These are phyloP conservation scores for Ulota crispa DNA, from an alignment of 225 moss, liverwort and hornwort genomes.

Conservation along the genomic window DNA sequence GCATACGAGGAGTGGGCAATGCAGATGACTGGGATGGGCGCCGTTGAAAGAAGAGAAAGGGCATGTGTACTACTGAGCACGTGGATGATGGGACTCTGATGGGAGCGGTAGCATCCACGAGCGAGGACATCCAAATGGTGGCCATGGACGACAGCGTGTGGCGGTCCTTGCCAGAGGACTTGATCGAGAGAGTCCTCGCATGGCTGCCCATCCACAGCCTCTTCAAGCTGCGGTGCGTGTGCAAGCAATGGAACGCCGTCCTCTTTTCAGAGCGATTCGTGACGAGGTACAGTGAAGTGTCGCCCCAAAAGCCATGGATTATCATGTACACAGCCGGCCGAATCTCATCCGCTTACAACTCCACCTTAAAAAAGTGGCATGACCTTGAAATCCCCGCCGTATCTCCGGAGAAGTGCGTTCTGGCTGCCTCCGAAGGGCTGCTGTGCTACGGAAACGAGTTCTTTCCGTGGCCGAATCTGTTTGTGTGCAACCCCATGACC, in stretches of 20 bases:
- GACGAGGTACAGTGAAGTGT: slow-evolving; percentile 37
- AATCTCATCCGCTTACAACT: slow-evolving; percentile 64
- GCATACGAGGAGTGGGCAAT: background rate
- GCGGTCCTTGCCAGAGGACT: slow-evolving; percentile 65
- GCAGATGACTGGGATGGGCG: slow-evolving; percentile 7
- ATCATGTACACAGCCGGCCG: slow-evolving; percentile 72
- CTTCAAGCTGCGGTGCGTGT: slow-evolving; percentile 62
- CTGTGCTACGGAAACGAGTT: slow-evolving; percentile 81
- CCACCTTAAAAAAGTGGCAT: slow-evolving; percentile 66
- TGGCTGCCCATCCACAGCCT: slow-evolving; percentile 75
- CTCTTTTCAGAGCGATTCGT: slow-evolving; percentile 58
- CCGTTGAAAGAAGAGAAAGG: background rate
- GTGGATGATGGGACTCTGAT: slow-evolving; percentile 33
- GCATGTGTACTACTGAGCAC: slow-evolving; percentile 24
- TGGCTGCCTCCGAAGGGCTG: slow-evolving; percentile 69
- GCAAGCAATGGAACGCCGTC: slow-evolving; percentile 63
- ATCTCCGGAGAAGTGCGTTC: slow-evolving; percentile 70
- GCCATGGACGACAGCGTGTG: slow-evolving; percentile 58
- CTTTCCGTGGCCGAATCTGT: slow-evolving; percentile 79
- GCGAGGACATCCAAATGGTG: slow-evolving; percentile 46
- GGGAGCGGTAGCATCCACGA: slow-evolving; percentile 60
- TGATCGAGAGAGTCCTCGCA: slow-evolving; percentile 67
- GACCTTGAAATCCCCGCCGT: slow-evolving; percentile 64
- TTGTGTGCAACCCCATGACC: slow-evolving; percentile 78
- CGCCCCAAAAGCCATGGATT: slow-evolving; percentile 79